These are phyloP conservation scores for Phytopythium boreale DNA, from an alignment of 352 stramenopile species.

Conservation along the genomic window DNA sequence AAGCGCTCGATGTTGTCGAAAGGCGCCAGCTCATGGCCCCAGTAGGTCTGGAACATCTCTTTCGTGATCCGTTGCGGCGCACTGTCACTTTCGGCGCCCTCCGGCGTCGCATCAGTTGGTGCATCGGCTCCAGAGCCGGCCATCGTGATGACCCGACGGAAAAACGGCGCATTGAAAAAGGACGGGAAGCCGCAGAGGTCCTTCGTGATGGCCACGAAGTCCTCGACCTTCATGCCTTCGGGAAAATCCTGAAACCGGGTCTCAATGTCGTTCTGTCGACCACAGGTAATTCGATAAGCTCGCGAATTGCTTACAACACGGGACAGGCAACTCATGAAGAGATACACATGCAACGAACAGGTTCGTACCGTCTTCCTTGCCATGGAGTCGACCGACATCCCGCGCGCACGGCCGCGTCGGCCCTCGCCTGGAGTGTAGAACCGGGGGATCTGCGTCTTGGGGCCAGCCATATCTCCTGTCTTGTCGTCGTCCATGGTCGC, in stretches of 20 bases:
- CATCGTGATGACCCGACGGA: constrained; percentile 82
- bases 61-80: constrained; percentile 61
- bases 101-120: constrained; percentile 8
- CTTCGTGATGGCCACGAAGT: constrained; percentile 95
- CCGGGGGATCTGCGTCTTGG: constrained; percentile 46
- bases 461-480: constrained; percentile 6
- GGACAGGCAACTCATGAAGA: not conserved
- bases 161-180: constrained; percentile 98
- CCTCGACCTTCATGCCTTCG: constrained; percentile 83
- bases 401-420: constrained; percentile 52
- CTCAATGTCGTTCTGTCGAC: constrained; percentile 57
- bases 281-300: constrained; percentile 5
- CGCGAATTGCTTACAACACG: not conserved
- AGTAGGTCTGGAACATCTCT: constrained; percentile 93
- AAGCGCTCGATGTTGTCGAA: constrained; percentile 96
- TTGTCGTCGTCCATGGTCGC: constrained; percentile 14
- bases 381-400: constrained; percentile 63
- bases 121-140: constrained; percentile 2
- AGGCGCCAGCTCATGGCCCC: constrained; percentile 93
- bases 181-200: constrained; percentile 97
- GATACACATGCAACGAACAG: constrained; percentile 2
- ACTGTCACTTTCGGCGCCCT: constrained; percentile 16
- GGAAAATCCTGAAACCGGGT: constrained; percentile 72
- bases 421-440: constrained; percentile 73
- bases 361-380: constrained; percentile 41